A percentile compares a stretch with the other conserved stretches of the same genome.
phyloP scores from a whole-genome alignment of 2,329 filamentous ascomycete genomes.

The Penicillium sp. region DNA sequence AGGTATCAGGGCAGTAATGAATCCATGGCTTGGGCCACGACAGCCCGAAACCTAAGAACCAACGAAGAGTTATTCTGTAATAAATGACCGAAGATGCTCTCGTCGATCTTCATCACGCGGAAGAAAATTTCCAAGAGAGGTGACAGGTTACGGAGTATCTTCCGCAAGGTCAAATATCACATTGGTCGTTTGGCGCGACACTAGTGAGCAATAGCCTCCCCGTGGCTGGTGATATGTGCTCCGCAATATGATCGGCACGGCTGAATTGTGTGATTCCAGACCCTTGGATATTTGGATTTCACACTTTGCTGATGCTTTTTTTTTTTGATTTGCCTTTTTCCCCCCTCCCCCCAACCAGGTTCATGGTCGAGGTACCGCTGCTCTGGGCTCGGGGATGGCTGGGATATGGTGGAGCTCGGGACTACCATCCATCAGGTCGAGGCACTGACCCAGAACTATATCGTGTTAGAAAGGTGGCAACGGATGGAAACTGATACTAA shows the following conservation, averaged over 20 bases:
- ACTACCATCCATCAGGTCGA: constrained; percentile 53
- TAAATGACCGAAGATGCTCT: neutral
- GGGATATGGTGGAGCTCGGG: constrained; percentile 28
- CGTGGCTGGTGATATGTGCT: constrained; percentile 6
- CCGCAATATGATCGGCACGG: constrained; percentile 6
- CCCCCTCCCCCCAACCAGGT: neutral
- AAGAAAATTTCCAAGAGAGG: neutral
- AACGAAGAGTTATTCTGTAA: neutral
- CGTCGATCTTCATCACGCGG: neutral
- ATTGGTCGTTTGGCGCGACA: constrained; percentile 17
- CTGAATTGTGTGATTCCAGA: neutral
- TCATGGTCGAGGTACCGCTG: constrained; percentile 29
- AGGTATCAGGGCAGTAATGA: neutral
- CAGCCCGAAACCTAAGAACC: neutral
- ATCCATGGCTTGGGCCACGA: neutral
- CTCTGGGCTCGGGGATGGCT: constrained; percentile 19
- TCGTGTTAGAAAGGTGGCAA: neutral
- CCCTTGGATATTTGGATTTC: neutral
- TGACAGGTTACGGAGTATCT: neutral
- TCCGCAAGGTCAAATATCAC: constrained; percentile 8
- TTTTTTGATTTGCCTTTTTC: neutral
- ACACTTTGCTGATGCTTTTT: neutral
- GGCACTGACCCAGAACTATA: constrained; percentile 54
- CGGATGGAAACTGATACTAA: neutral
- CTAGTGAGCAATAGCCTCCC: constrained; percentile 27